A percentile compares a stretch with the other conserved stretches of the same genome.
Evolutionary conservation across 2,329 filamentous ascomycete species (phyloP).

Genomic region (Dactylellina cionopaga): DNA sequence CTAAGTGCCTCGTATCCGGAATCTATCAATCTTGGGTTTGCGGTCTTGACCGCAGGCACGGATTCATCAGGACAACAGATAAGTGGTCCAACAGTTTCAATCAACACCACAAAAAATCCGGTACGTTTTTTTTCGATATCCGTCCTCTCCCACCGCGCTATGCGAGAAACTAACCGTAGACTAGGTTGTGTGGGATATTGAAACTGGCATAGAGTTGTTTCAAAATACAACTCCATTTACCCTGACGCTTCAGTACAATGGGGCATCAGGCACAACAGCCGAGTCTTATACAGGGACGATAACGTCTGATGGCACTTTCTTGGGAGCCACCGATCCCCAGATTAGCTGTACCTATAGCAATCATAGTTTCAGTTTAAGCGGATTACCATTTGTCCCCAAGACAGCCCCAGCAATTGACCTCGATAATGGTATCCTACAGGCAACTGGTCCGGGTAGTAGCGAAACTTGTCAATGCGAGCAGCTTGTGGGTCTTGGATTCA

Average conservation of each 20-base stretch:
- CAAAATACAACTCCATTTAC: neutral
- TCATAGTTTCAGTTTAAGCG: neutral
- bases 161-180: neutral
- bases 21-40: conserved; percentile 1
- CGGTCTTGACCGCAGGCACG: neutral
- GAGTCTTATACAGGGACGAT: neutral
- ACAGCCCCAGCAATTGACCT: conserved; percentile 1
- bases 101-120: neutral
- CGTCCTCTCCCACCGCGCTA: neutral
- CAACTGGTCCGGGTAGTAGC: neutral
- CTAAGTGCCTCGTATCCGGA: neutral
- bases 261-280: neutral
- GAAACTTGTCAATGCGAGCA: neutral
- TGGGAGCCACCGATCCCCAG: neutral
- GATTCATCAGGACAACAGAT: neutral
- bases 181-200: neutral
- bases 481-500: conserved; percentile 5
- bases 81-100: neutral
- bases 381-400: conserved; percentile 3
- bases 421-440: neutral
- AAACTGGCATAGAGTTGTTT: neutral
- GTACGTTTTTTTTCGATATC: conserved; percentile 2
- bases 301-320: neutral
- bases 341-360: neutral
- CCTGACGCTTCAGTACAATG: neutral